Evolutionary conservation across 192 early-diverging fungal species (phyloP), one percentile per base, ranked within the genome.

Genomic region (Backusella westeae): DNA sequence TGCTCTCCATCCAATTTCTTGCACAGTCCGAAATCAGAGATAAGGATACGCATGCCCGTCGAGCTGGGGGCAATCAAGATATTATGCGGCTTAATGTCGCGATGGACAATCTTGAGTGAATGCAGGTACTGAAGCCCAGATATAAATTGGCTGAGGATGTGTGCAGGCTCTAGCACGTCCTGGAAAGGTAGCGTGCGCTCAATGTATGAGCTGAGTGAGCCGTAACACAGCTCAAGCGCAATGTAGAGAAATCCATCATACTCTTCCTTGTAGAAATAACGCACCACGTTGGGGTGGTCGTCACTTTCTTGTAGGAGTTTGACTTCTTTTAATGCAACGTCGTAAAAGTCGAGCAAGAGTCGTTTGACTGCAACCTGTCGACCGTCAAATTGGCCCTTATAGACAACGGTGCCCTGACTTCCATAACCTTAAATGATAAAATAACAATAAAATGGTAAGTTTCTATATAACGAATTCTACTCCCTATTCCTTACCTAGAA

Each of bases 61-160:
- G 86, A 86, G 2, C 87, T 85, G 15, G 88, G 87, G 1, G 90
- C 91, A 56, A 98, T 84, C 69, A 98, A 86, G 56, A 98, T 97
- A 79, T 98, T 98, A 72, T 98, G 92, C 32, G 91, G 98, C 81
- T 99, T 99, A 80, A 99, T 96, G 77, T 99, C 98, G 15, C 98
- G 91, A 80, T 99, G 98, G 4, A 99, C 97, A 77, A 99, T 96
- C 83, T 98, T 96, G 49, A 98, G 88, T n/a, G 89, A 87, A 80
- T 99, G 98, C 32, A 99, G 78, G 74, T 98, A 94, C 46, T 92
- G 87, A 14, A 99, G 81, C 0, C 98, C 98, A 12, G 86, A 79
- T 72, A 95, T 89, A 65, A 98, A 94, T 82, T 98, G 96, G 53
- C 88, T 87, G 65, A 97, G 83, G 19, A 94, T 88, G 35, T 88